phyloP scores from a whole-genome alignment of 306 rosid genomes.

The Phaseolus lunatus region DNA sequence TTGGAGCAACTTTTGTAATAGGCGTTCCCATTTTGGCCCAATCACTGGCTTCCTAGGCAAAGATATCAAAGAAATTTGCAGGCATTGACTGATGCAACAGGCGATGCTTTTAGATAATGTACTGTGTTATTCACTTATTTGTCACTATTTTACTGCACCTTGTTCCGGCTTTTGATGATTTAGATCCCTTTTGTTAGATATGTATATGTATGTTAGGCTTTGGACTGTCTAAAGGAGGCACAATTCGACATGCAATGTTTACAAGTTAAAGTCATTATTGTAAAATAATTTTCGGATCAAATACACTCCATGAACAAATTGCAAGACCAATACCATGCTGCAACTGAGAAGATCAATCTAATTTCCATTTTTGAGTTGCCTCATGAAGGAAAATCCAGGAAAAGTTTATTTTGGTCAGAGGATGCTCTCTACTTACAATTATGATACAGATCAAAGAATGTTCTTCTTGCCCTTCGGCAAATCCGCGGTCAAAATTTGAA shows the following conservation, averaged over 20 bases:
- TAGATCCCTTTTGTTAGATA: not conserved
- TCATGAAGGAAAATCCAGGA: conserved; percentile 18
- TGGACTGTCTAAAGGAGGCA: conserved; percentile 1
- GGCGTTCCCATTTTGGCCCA: not conserved
- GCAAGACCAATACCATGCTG: conserved; percentile 35
- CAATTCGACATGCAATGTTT: conserved; percentile 8
- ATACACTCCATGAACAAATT: not conserved
- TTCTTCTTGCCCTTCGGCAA: conserved; percentile 15
- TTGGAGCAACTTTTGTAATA: not conserved
- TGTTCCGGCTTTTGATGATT: conserved; percentile 15
- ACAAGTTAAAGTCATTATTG: conserved; percentile 14
- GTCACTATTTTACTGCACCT: not conserved
- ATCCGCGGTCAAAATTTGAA: conserved; percentile 66
- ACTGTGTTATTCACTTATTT: not conserved
- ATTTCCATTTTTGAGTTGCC: conserved; percentile 11
- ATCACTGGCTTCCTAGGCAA: not conserved
- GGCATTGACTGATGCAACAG: conserved; percentile 10
- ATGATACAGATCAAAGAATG: conserved; percentile 36
- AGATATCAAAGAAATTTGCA: not conserved
- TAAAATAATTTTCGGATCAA: conserved; percentile 5
- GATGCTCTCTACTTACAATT: conserved; percentile 40
- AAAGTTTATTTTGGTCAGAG: not conserved
- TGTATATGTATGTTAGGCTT: not conserved
- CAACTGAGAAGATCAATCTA: conserved; percentile 26
- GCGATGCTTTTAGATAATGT: conserved; percentile 1